These are phyloP conservation scores for Neurospora sp. DNA, from an alignment of 495 filamentous ascomycete species.

Conservation along the genomic window DNA sequence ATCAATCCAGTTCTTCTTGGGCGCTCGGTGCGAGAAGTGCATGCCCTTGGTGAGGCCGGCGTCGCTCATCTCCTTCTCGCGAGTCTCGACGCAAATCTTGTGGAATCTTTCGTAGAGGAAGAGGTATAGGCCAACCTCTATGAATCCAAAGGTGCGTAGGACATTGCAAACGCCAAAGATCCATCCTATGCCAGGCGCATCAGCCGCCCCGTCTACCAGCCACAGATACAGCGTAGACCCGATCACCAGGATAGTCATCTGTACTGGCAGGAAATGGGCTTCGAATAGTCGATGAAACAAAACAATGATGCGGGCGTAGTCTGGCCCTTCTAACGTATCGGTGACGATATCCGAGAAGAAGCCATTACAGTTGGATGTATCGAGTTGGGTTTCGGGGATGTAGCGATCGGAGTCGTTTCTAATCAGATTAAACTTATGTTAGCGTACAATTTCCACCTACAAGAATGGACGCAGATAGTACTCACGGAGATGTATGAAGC, in stretches of 20 bases:
- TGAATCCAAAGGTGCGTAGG: constrained; percentile 47
- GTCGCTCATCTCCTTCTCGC: constrained; percentile 53
- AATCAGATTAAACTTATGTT: constrained; percentile 4
- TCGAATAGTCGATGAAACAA: constrained; percentile 55
- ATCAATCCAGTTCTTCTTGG: constrained; percentile 45
- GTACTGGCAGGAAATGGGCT: constrained; percentile 57
- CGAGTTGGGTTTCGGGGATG: constrained; percentile 34
- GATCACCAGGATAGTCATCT: constrained; percentile 50
- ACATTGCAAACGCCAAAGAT: constrained; percentile 46
- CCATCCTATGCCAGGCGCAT: constrained; percentile 41
- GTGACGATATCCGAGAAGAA: constrained; percentile 40
- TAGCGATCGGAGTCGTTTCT: constrained; percentile 36
- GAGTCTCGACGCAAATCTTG: constrained; percentile 41
- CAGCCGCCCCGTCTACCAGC: constrained; percentile 32
- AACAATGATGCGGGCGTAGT: constrained; percentile 35
- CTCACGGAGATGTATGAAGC: constrained; percentile 38
- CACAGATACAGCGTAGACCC: constrained; percentile 47
- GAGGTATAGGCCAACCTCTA: constrained; percentile 49
- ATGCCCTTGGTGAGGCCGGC: constrained; percentile 49
- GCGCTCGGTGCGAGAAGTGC: constrained; percentile 43
- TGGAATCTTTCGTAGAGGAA: constrained; percentile 54
- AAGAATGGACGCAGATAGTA: not conserved
- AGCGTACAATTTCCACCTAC: not conserved
- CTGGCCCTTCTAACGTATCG: constrained; percentile 31
- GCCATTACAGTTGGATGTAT: constrained; percentile 30